phyloP scores from a whole-genome alignment of 2,329 filamentous ascomycete species.

The Diaporthe sp. region DNA sequence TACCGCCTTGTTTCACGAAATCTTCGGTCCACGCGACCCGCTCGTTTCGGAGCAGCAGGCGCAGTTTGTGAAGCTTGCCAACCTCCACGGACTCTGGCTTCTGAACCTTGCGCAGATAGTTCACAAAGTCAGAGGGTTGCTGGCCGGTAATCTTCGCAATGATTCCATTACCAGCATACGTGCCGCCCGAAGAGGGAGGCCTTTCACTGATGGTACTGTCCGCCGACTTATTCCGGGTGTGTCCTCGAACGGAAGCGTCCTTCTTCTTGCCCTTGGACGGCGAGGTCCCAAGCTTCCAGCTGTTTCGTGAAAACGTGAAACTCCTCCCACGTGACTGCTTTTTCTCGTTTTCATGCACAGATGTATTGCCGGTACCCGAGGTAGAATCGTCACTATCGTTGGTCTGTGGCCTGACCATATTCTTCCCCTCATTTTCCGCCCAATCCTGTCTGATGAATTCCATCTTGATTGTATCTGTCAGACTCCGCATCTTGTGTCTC shows the following conservation, averaged over 20 bases:
- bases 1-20: constrained; percentile 90
- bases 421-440: constrained; percentile 73
- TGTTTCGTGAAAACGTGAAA: constrained; percentile 79
- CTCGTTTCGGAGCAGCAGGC: constrained; percentile 91
- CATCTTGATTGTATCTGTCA: constrained; percentile 92
- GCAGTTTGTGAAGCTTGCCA: constrained; percentile 94
- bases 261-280: constrained; percentile 82
- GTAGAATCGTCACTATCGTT: constrained; percentile 57
- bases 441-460: constrained; percentile 95
- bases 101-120: constrained; percentile 84
- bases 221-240: constrained; percentile 79
- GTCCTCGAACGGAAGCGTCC: constrained; percentile 73
- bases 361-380: constrained; percentile 47
- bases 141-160: constrained; percentile 81
- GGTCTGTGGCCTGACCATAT: constrained; percentile 59
- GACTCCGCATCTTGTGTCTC: constrained; percentile 92
- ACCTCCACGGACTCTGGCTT: constrained; percentile 90
- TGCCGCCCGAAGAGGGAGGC: constrained; percentile 64
- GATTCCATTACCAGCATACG: constrained; percentile 69
- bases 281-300: constrained; percentile 73
- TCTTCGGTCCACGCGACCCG: constrained; percentile 95
- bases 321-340: constrained; percentile 79
- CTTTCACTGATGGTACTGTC: constrained; percentile 77
- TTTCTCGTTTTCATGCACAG: constrained; percentile 58
- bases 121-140: constrained; percentile 86